These are phyloP conservation scores for Cutaneotrichosporon mucoides DNA, from an alignment of 1,284 basidiomycete genomes.

Conservation along the genomic window DNA sequence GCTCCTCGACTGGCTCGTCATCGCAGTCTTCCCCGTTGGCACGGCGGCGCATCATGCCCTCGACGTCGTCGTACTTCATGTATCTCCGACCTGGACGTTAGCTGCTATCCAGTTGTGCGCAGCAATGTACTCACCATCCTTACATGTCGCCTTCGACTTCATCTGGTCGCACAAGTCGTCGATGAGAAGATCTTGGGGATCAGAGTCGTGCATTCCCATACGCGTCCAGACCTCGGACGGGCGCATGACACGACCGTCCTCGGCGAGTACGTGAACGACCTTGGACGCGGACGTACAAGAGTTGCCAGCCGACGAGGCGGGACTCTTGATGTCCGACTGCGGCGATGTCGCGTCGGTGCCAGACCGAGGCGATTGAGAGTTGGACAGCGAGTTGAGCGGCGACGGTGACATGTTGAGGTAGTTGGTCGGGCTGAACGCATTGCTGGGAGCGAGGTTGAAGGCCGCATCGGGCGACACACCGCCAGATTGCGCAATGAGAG, in stretches of 20 bases:
- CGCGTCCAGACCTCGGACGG: conserved; percentile 43
- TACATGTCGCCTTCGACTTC: conserved; percentile 43
- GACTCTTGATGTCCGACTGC: conserved; percentile 16
- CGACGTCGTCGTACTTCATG: conserved; percentile 19
- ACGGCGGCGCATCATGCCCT: conserved; percentile 7
- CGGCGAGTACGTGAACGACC: conserved; percentile 35
- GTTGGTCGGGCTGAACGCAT: conserved; percentile 39
- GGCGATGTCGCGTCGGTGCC: conserved; percentile 20
- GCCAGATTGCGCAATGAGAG: conserved; percentile 25
- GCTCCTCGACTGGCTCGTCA: neutral
- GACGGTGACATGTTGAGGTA: conserved; percentile 48
- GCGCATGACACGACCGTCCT: conserved; percentile 38
- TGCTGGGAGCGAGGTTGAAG: conserved; percentile 20
- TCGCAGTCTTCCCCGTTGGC: neutral
- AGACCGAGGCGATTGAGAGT: conserved; percentile 27
- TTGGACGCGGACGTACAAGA: conserved; percentile 4
- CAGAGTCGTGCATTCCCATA: conserved; percentile 30
- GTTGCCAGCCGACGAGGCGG: conserved; percentile 3
- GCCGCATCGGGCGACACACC: conserved; percentile 24
- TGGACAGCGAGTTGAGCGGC: conserved; percentile 28
- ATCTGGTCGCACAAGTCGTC: conserved; percentile 49
- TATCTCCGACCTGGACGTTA: conserved; percentile 9
- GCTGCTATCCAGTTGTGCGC: neutral
- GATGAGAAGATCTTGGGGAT: conserved; percentile 40
- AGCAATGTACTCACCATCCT: conserved; percentile 34